Evolutionary conservation across 108 stramenopile genomes (phyloP), one percentile per base, ranked within the genome.

Genomic region (Cyclotella atomus): DNA sequence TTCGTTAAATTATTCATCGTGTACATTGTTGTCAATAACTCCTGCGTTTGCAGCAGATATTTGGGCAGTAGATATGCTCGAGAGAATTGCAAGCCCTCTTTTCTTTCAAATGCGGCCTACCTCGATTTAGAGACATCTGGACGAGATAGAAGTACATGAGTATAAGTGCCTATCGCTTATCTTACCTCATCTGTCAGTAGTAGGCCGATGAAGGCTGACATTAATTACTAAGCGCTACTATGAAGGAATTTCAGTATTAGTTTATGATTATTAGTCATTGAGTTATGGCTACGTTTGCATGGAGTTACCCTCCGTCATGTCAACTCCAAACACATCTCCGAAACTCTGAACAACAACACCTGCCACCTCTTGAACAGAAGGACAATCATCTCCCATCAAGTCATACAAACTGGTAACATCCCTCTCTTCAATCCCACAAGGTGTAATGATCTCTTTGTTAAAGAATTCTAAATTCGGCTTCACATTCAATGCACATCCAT

Each of bases 401-500:
- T 89, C 46, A 8, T 70, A 69, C 28, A 94, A 87, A 69, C 90
- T 91, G 2, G 93, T 94, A 3, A 97, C 96, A 15, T 89, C 90
- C 47, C 85, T 57, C 71, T 95, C 91, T 47, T 88, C 82, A 35
- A 95, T 88, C 16, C 91, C 93, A 80, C 91, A 92, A 4, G 91
- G 91, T 35, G 83, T 65, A 63, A 92, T 95, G 0, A 89, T 30
- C 2, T 87, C 86, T 16, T 90, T 87, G 65, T 92, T 82, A 83
- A 97, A 98, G 36, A 84, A 73, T 3, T 64, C 36, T 59, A 97
- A 67, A 71, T 97, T 75, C 0, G 96, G 93, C 49, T 61, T 50
- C 4, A 99, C 94, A 84, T 99, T 99, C n/a, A 99, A 68, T 0
- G 99, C 97, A 79, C 97, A 88, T 0, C 99, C 99, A 73, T 99